Evolutionary conservation across 1,284 basidiomycete genomes (phyloP).

Genomic region (Fomes fomentarius): DNA sequence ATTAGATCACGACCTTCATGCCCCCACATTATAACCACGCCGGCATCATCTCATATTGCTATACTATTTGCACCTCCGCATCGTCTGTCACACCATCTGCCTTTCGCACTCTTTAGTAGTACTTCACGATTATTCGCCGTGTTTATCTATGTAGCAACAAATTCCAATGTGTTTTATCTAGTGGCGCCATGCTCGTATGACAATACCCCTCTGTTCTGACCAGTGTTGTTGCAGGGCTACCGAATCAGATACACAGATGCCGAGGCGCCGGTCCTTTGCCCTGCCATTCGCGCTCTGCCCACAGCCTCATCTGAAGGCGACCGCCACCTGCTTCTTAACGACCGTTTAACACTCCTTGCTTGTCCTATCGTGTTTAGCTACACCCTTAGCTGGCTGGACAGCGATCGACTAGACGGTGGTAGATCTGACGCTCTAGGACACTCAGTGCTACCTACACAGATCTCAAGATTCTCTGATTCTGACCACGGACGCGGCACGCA

Average conservation of each 20-base stretch:
- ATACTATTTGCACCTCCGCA: constrained; percentile 20
- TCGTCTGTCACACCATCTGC: too few relatives aligned
- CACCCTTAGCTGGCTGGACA: not conserved
- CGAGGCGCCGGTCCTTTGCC: too few relatives aligned
- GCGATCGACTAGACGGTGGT: not conserved
- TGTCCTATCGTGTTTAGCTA: not conserved
- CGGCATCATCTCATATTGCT: constrained; percentile 14
- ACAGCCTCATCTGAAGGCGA: not conserved
- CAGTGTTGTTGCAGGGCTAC: too few relatives aligned
- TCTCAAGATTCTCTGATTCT: not conserved
- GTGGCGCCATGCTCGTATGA: too few relatives aligned
- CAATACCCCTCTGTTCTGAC: too few relatives aligned
- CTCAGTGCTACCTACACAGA: not conserved
- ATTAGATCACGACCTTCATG: constrained; percentile 18
- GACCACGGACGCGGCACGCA: not conserved
- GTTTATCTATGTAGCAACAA: not conserved
- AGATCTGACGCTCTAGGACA: too few relatives aligned
- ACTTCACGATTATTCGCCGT: too few relatives aligned
- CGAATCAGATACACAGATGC: too few relatives aligned
- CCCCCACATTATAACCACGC: not conserved
- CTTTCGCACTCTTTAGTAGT: too few relatives aligned
- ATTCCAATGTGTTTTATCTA: not conserved
- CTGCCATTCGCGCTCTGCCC: too few relatives aligned
- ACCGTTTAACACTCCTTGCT: not conserved
- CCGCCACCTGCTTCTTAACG: not conserved